phyloP scores from a whole-genome alignment of 2,329 filamentous ascomycete species.

The Calonectria hawksworthii region DNA sequence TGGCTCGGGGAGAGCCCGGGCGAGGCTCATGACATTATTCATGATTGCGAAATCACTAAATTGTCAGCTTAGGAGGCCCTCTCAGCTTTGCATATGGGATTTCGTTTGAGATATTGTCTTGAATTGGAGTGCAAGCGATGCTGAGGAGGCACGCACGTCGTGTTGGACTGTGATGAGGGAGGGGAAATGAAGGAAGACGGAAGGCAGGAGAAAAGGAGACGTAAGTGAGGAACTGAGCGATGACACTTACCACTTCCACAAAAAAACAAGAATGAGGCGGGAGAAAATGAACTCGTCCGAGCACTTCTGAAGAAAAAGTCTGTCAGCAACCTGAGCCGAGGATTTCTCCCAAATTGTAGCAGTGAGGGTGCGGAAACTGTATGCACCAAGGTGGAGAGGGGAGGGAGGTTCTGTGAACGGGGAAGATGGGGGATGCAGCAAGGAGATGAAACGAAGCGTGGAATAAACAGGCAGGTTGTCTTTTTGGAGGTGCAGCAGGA shows the following conservation, averaged over 20 bases:
- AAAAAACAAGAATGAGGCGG: background rate
- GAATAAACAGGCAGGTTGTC: background rate
- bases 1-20: conserved; percentile 20
- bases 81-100: background rate
- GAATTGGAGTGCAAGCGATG: background rate
- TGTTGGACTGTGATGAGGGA: background rate
- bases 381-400: background rate
- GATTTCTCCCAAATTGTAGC: background rate
- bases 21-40: conserved; percentile 19
- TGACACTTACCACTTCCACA: background rate
- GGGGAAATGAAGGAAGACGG: background rate
- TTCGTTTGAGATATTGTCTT: background rate
- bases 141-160: background rate
- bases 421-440: background rate
- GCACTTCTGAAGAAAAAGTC: background rate
- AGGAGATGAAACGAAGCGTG: background rate
- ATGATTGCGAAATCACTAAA: conserved; percentile 25
- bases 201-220: background rate
- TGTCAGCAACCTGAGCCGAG: background rate
- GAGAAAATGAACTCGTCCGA: background rate
- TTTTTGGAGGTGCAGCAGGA: background rate
- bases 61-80: conserved; percentile 23
- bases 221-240: background rate
- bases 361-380: background rate
- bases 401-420: background rate